Conservation (phyloP, 441 rosid species). For the Brassica balearica region DNA sequence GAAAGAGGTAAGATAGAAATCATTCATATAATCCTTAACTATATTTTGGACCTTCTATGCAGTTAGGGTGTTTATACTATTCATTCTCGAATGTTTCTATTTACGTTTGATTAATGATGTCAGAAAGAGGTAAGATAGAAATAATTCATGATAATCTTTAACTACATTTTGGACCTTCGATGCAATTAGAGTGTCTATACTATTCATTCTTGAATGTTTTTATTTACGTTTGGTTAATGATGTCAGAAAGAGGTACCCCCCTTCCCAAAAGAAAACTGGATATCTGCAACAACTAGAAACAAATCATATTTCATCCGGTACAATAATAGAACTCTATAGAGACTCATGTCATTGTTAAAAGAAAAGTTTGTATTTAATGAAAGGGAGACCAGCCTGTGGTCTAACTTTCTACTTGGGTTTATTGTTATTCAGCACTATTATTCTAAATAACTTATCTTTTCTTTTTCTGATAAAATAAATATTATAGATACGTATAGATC, state of each 20-base stretch:
- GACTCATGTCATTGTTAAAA: slow-evolving; percentile 13
- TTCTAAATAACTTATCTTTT: neutral
- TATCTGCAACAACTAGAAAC: neutral
- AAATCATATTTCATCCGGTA: neutral
- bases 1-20: neutral
- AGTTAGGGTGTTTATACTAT: neutral
- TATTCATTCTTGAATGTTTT: neutral
- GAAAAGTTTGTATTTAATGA: slow-evolving; percentile 8
- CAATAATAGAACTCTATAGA: slow-evolving; percentile 21
- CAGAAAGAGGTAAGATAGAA: neutral
- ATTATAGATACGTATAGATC: slow-evolving; percentile 20
- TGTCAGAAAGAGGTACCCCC: neutral
- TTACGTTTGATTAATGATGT: neutral
- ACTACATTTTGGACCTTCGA: neutral
- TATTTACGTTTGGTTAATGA: neutral
- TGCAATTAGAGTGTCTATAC: neutral
- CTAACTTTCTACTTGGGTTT: slow-evolving; percentile 16
- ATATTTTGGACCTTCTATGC: neutral
- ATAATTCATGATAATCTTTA: too few species aligned
- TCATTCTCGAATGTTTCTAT: neutral
- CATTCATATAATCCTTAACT: too few species aligned
- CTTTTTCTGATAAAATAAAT: neutral
- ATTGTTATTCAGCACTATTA: slow-evolving; percentile 22
- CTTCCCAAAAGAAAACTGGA: neutral
- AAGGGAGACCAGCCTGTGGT: neutral